A percentile compares a stretch with the other conserved stretches of the same genome.
Conservation (phyloP, 2,329 filamentous ascomycete genomes). For the Aspergillus japonicus region DNA sequence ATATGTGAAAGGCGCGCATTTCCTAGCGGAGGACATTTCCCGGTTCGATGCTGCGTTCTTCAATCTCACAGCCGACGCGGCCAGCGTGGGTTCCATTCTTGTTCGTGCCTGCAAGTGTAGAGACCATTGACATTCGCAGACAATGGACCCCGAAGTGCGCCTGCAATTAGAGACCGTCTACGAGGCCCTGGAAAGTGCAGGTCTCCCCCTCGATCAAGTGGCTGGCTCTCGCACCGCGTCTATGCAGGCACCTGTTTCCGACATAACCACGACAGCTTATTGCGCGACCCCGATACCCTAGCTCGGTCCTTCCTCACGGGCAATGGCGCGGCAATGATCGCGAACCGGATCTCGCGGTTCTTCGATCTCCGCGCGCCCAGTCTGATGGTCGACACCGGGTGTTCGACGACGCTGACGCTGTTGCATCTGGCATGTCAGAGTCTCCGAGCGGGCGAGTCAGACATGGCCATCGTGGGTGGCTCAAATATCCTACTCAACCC, state of each 20-base stretch:
- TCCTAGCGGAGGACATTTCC: slow-evolving; percentile 14
- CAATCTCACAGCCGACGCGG: slow-evolving; percentile 12
- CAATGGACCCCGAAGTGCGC: slow-evolving; percentile 16
- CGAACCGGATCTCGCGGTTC: slow-evolving; percentile 32
- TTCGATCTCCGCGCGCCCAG: slow-evolving; percentile 29
- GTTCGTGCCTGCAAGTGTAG: not conserved
- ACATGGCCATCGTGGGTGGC: slow-evolving; percentile 16
- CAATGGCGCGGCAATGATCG: slow-evolving; percentile 12
- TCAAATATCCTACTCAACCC: slow-evolving; percentile 3
- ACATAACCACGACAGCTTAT: slow-evolving; percentile 21
- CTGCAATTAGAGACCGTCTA: slow-evolving; percentile 23
- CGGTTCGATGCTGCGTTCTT: slow-evolving; percentile 19
- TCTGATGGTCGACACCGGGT: slow-evolving; percentile 30
- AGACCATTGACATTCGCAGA: not conserved
- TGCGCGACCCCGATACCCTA: slow-evolving; percentile 22
- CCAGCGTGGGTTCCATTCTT: not conserved
- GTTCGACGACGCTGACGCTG: slow-evolving; percentile 23
- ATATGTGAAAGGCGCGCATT: slow-evolving; percentile 13
- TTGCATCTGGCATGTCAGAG: slow-evolving; percentile 28
- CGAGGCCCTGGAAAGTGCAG: slow-evolving; percentile 21
- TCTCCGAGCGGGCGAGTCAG: slow-evolving; percentile 13
- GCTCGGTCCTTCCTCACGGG: slow-evolving; percentile 19
- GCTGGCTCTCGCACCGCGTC: slow-evolving; percentile 21
- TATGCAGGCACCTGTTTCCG: slow-evolving; percentile 23
- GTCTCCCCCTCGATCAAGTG: slow-evolving; percentile 15